A percentile compares a stretch with the other conserved stretches of the same genome.
These are phyloP conservation scores for Colletotrichum siamense DNA, from an alignment of 2,329 filamentous ascomycete species.

Conservation along the genomic window DNA sequence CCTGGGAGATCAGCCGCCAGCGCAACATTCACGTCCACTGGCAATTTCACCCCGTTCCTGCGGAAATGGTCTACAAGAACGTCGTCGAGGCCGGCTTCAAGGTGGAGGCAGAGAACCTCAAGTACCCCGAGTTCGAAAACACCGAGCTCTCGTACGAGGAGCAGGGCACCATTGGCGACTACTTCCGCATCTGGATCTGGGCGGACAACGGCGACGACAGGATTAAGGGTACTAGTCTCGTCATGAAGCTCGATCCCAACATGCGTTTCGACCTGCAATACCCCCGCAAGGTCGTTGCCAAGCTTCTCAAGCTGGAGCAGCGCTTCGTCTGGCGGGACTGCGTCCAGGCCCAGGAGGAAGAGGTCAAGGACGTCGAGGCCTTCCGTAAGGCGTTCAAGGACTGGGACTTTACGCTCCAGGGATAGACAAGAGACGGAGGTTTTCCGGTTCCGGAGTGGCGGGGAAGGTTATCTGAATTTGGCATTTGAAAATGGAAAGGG, in stretches of 20 bases:
- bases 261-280: slow-evolving; percentile 91
- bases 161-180: slow-evolving; percentile 62
- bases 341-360: slow-evolving; percentile 77
- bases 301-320: slow-evolving; percentile 80
- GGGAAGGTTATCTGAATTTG: neutral
- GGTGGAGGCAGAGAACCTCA: slow-evolving; percentile 81
- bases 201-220: slow-evolving; percentile 57
- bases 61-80: slow-evolving; percentile 70
- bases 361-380: slow-evolving; percentile 75
- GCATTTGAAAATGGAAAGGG: neutral
- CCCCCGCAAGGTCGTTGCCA: slow-evolving; percentile 84
- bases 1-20: slow-evolving; percentile 88
- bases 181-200: slow-evolving; percentile 87
- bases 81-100: slow-evolving; percentile 89
- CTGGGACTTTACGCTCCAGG: slow-evolving; percentile 78
- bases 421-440: neutral
- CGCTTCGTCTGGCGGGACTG: slow-evolving; percentile 88
- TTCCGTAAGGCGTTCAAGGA: slow-evolving; percentile 84
- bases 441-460: neutral
- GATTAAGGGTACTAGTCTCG: slow-evolving; percentile 71
- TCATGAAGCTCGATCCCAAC: slow-evolving; percentile 74
- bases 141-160: slow-evolving; percentile 56
- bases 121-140: slow-evolving; percentile 56
- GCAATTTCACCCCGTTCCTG: slow-evolving; percentile 85
- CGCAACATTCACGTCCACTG: slow-evolving; percentile 89